Base-by-base conservation (phyloP, 164 flowering plant genomes). In the Magnolia officinalis region DNA sequence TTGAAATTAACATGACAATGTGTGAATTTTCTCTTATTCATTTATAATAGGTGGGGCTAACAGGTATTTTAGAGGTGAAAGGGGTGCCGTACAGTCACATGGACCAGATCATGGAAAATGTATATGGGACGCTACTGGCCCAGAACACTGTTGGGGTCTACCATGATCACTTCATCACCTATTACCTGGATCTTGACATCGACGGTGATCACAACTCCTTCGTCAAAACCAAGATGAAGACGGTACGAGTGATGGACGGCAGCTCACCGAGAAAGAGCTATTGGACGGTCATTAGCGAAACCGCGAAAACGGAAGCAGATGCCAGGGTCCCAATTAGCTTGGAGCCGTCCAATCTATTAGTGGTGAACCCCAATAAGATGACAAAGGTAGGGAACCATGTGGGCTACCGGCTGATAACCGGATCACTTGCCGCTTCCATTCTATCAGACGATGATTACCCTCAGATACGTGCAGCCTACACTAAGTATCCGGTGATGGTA, bases 121-220 rank as follows among this genome's bases (percentile, higher is more conserved):
- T 83, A 18, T 84, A 82, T 63, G 92, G 95, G 0, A 86, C 86
- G 3, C 69, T 89, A 0, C 74, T 91, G 6, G 81, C 89, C 16
- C 83, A 84, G 1, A 84, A 91, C 82, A 80, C 84, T 23, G 58
- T 88, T 4, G 95, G 81, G 26, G 76, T 72, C 45, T 74, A 86
- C 82, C 95, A 91, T 70, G 93, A 90, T 71, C 93, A 91, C 70
- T 88, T 83, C 80, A 63, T 91, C 23, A 86, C 89, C 0, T 91
- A 84, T 77, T 79, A 88, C 78, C 85, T 89, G 0, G 93, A 91
- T 78, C 83, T 90, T 2, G 96, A 90, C 80, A 63, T 90, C 0
- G 93, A 91, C 72, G 93, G 90, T 18, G 10, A 14, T 6, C 37
- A 21, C 26, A 91, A 91, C 78, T 86, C 93, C 26, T 87, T 90